Evolutionary conservation across 1,284 basidiomycete species (phyloP), one percentile per base, ranked within the genome.

Genomic region (Ustilago xerochloae): DNA sequence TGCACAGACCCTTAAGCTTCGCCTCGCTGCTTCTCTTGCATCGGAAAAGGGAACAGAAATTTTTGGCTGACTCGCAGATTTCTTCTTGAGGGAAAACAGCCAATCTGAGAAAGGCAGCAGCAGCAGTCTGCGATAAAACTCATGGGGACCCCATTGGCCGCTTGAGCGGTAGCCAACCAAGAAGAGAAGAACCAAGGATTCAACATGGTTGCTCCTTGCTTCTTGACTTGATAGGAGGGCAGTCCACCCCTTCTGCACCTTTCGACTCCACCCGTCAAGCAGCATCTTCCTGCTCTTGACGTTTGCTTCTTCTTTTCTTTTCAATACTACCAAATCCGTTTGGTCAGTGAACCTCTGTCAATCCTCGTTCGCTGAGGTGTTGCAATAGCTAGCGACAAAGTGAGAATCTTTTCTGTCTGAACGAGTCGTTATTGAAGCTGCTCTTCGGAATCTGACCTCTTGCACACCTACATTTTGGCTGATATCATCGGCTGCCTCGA

Each of bases 221-320:
- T 72, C 69, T 62, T 36, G 69, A 66, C n/a, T 65, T 66, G 60
- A 18, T 66, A 63, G 60, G 63, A 72, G 63, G 69, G 69, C 48
- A 66, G 60, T 72, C 67, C 69, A 72, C 51, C 57, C 63, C 60
- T 58, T 66, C 63, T 66, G 63, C 69, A 66, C 69, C 63, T 56
- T 43, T 54, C 60, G 61, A 63, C 66, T 69, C 66, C 53, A 60
- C 54, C n/a, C 60, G 60, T 69, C 61, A 56, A 56, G 61, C 61
- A 69, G 61, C 50, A 32, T 55, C 33, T 51, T 33, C 28, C 36
- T 52, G 43, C 24, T 39, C 36, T 53, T 35, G 51, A 48, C 41
- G 33, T 64, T 43, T 43, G 24, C 41, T 52, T 64, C 26, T 43
- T 10, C 41, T 52, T 35, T 51, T 28, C 39, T 55, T 39, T 41